Evolutionary conservation across 169 alveolate species (phyloP), one percentile per base, ranked within the genome.

Genomic region (Haemoproteus tartakovskyi): DNA sequence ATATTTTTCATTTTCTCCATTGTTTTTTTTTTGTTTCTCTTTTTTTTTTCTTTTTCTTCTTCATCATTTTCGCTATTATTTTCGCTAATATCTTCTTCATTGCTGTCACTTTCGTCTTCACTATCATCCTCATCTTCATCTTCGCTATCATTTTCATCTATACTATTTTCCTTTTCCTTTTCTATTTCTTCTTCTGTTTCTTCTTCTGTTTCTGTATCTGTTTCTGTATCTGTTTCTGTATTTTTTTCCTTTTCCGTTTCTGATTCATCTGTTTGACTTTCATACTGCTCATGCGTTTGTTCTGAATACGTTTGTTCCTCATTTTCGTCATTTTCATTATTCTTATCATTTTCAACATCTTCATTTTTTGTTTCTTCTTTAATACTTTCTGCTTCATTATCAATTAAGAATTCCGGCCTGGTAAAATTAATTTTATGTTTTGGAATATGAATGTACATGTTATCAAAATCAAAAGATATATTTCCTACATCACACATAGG

Each of bases 401-500:
- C 61, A 46, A 37, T 40, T 21, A 43, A 67, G 12, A 33, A 2
- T 45, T 70, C 84, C 41, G 4, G 45, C 60, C 36, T 92, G 1
- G 99, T 93, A 79, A 94, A 96, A 37, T 95, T 91, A 40, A 94
- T 97, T 83, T 94, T 92, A 70, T 94, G 89, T 51, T 97, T 97
- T 0, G 99, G 98, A 47, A 98, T 94, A 36, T 96, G 96, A 41
- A 98, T 95, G 87, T 96, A 98, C 93, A 98, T 97, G 48, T 98
- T 95, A 60, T 94, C 97, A 54, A 95, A 91, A 74, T 98, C 99
- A 60, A 95, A 85, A 52, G 92, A 91, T 27, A 98, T 86, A 62
- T 94, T 94, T n/a, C 99, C 99, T 9, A 97, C 92, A 85, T 96
- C 98, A 45, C 97, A 93, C 80, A 92, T 95, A 0, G 99, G 99